phyloP scores from a whole-genome alignment of 2,329 filamentous ascomycete species.

The Aspergillus carbonarius region DNA sequence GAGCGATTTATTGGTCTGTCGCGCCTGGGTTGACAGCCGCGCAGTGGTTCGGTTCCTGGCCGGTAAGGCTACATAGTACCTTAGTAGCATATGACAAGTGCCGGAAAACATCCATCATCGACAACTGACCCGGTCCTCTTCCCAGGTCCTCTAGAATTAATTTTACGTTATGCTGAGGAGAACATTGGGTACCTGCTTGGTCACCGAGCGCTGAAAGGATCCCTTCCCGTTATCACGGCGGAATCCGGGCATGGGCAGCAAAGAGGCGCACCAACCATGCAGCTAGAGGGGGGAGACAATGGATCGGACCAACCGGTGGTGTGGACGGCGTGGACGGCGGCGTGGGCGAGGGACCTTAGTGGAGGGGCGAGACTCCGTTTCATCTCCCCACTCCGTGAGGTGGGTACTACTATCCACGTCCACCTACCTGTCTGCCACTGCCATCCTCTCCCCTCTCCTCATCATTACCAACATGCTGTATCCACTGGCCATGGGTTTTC shows the following conservation, averaged over 20 bases:
- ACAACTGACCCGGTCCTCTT: no score
- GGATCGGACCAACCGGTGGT: neutral
- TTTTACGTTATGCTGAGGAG: neutral
- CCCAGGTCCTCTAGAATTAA: neutral
- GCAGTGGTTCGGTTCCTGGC: no score
- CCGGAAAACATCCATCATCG: no score
- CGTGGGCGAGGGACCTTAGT: neutral
- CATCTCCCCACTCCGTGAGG: no score
- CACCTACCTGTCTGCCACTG: neutral
- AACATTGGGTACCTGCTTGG: neutral
- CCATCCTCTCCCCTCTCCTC: neutral
- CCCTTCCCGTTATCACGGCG: neutral
- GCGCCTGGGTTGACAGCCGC: no score
- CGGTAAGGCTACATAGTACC: no score
- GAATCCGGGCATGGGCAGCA: neutral
- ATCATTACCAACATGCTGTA: neutral
- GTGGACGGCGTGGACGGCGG: neutral
- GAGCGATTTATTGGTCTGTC: no score
- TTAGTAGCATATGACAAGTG: no score
- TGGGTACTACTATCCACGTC: neutral
- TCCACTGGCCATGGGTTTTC: neutral
- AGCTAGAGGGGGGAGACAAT: neutral
- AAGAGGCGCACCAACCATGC: neutral
- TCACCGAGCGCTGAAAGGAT: neutral
- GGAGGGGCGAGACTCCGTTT: neutral